Conservation (phyloP, 306 rosid species). For the Crotalaria pallida region DNA sequence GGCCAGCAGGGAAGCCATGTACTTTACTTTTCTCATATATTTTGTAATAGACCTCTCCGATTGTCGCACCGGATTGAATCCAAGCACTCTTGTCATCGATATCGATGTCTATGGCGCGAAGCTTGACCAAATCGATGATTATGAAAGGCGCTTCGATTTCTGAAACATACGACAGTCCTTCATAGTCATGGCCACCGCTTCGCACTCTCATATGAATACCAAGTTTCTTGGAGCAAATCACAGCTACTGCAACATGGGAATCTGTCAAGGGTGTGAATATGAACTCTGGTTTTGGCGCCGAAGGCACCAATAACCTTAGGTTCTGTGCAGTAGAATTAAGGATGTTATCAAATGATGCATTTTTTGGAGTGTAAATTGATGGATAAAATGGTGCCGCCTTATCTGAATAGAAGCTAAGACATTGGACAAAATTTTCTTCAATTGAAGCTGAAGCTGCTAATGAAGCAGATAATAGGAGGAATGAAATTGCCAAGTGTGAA, state of each 20-base stretch:
- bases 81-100: constrained; percentile 46
- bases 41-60: constrained; percentile 70
- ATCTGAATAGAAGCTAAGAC: constrained; percentile 37
- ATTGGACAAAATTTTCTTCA: constrained; percentile 38
- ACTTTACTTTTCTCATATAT: constrained; percentile 51
- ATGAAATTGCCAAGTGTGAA: constrained; percentile 14
- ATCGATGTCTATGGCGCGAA: constrained; percentile 42
- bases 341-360: constrained; percentile 32
- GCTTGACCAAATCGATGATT: constrained; percentile 54
- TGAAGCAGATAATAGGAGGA: constrained; percentile 36
- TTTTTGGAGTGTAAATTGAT: constrained; percentile 25
- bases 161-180: constrained; percentile 76
- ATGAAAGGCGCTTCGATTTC: constrained; percentile 48
- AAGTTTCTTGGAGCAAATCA: constrained; percentile 57
- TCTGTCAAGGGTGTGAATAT: constrained; percentile 58
- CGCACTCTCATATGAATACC: constrained; percentile 54
- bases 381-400: constrained; percentile 33
- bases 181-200: constrained; percentile 86
- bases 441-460: constrained; percentile 31
- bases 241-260: constrained; percentile 60
- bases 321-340: constrained; percentile 56
- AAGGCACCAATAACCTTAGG: constrained; percentile 41
- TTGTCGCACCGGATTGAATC: constrained; percentile 80
- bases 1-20: constrained; percentile 75
- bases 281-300: constrained; percentile 61